Evolutionary conservation across 2,329 filamentous ascomycete genomes (phyloP), one percentile per base, ranked within the genome.

Genomic region (Penicillium italicum): DNA sequence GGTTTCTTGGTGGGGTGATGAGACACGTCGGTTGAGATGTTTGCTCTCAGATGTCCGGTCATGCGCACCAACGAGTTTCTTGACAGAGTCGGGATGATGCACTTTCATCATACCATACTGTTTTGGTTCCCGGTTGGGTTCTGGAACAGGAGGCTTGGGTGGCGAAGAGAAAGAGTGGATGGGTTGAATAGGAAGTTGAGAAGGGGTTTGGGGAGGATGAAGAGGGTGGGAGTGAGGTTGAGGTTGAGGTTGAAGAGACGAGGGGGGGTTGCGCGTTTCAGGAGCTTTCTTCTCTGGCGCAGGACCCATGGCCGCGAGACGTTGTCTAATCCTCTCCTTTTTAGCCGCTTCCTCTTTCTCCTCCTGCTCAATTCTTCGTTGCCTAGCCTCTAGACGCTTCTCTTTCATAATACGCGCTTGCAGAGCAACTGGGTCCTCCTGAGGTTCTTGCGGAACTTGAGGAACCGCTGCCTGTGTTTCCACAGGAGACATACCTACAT

Each of bases 71-170:
- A 72, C 69, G 40, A 77, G 62, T 62, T 75, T 78, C 63, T 77
- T 78, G 28, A 82, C 78, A 6, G 79, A 72, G 55, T 83, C 80
- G 28, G 82, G 76, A 62, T 81, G 80, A 65, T 84, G 82, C 10
- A 84, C 79, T 68, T 83, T 85, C 78, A 84, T 84, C 79, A 84
- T 79, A 41, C 82, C 82, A 69, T 84, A 84, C 64, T 84, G 82
- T 55, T 82, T 81, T 24, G 82, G 78, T 58, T 80, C 81, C 31
- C 81, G 81, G 52, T 78, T 80, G 14, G 82, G 79, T 53, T 82
- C 79, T 8, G 82, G 82, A 26, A 83, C 77, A 34, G 82, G 82
- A 36, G 82, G 82, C 62, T 85, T 84, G 1, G 82, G 82, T 33
- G 82, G 81, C n/a, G 80, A 80, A 31, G 76, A 74, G 53, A 76